A percentile compares a stretch with the other conserved stretches of the same genome.
phyloP scores from a whole-genome alignment of 148 eudicot species.

The Camellia sinensis region DNA sequence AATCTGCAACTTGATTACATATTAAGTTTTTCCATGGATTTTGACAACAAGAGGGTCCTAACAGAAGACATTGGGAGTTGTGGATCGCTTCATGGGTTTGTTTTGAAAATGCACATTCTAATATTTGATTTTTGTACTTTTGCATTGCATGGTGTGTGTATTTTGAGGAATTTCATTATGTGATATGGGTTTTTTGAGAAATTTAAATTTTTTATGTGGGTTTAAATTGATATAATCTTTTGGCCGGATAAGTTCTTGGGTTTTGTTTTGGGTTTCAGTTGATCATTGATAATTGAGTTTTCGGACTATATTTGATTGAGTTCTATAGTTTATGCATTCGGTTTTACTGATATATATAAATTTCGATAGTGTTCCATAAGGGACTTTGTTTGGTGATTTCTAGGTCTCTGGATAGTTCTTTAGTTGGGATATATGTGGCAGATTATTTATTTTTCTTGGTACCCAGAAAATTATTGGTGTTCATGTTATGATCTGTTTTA shows the following conservation, averaged over 20 bases:
- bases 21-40: no score
- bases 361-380: background rate
- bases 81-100: conserved; percentile 5
- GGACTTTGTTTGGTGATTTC: background rate
- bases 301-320: background rate
- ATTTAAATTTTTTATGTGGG: background rate
- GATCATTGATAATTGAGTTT: background rate
- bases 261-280: conserved; percentile 16
- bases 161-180: conserved; percentile 14
- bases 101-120: background rate
- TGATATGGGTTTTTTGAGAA: conserved; percentile 5
- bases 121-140: background rate
- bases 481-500: no score
- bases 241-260: background rate
- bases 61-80: no score
- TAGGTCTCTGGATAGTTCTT: background rate
- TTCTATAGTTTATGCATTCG: background rate
- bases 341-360: background rate
- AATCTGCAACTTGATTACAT: no score
- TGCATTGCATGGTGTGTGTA: conserved; percentile 20
- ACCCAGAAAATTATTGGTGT: no score
- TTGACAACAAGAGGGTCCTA: no score
- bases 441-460: no score
- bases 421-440: background rate
- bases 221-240: background rate